phyloP scores from a whole-genome alignment of 2,329 filamentous ascomycete species.

The Phialophora expanda region DNA sequence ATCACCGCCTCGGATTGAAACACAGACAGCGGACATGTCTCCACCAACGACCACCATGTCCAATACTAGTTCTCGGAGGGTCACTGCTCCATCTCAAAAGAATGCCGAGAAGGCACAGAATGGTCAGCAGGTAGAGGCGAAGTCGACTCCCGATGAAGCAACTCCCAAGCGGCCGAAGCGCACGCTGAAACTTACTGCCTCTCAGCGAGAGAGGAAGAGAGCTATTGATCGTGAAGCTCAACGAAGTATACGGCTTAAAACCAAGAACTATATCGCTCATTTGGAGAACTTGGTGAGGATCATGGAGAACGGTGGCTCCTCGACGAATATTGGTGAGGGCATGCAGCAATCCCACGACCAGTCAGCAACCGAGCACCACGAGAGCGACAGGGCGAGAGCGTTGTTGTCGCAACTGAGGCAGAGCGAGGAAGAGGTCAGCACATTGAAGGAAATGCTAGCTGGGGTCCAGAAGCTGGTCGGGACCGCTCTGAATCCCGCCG shows the following conservation, averaged over 20 bases:
- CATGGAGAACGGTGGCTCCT: slow-evolving; percentile 21
- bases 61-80: slow-evolving; percentile 16
- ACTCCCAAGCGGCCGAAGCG: slow-evolving; percentile 24
- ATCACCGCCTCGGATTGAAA: neutral
- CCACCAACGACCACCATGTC: slow-evolving; percentile 3
- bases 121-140: neutral
- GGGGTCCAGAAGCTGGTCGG: slow-evolving; percentile 26
- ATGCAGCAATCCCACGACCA: neutral
- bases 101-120: slow-evolving; percentile 5
- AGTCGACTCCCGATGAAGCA: neutral
- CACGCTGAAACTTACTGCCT: slow-evolving; percentile 24
- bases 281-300: slow-evolving; percentile 29
- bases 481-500: slow-evolving; percentile 8
- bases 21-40: slow-evolving; percentile 4
- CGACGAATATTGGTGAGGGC: neutral
- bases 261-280: slow-evolving; percentile 32
- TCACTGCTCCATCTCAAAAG: slow-evolving; percentile 1
- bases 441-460: slow-evolving; percentile 20
- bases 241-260: slow-evolving; percentile 29
- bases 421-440: slow-evolving; percentile 27
- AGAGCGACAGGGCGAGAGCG: slow-evolving; percentile 18
- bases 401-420: slow-evolving; percentile 24
- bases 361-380: neutral
- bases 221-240: slow-evolving; percentile 31
- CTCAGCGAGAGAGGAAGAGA: slow-evolving; percentile 31